Percentiles rank a stretch among this genome's conserved stretches.
phyloP scores from a whole-genome alignment of 768 basidiomycete species.

The Chalciporus pseudorubinellus region DNA sequence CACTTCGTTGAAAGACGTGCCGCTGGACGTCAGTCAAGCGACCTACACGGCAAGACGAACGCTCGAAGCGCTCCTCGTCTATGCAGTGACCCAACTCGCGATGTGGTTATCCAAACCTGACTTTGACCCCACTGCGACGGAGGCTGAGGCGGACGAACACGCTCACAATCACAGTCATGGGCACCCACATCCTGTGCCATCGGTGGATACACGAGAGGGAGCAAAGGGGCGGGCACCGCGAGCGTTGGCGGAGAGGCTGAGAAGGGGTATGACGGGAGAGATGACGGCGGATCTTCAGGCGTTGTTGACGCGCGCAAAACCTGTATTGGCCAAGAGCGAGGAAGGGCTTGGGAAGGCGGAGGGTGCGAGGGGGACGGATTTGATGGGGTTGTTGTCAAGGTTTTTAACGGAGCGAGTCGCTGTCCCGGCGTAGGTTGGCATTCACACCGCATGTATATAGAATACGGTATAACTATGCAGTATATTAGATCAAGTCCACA shows the following conservation, averaged over 20 bases:
- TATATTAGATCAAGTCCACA: conserved; percentile 2
- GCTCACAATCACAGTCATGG: not conserved
- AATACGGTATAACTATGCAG: conserved; percentile 11
- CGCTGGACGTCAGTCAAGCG: conserved; percentile 54
- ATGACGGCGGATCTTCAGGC: conserved; percentile 71
- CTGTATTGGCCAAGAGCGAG: conserved; percentile 60
- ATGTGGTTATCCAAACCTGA: conserved; percentile 78
- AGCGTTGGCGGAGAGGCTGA: conserved; percentile 59
- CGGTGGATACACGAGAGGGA: conserved; percentile 18
- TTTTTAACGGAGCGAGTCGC: conserved; percentile 66
- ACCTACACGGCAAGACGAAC: conserved; percentile 56
- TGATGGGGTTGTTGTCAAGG: conserved; percentile 56
- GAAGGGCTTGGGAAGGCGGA: conserved; percentile 39
- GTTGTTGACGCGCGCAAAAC: conserved; percentile 62
- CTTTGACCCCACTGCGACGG: conserved; percentile 43
- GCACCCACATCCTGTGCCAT: not conserved
- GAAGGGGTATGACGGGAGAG: conserved; percentile 79
- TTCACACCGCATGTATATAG: not conserved
- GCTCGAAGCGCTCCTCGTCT: conserved; percentile 66
- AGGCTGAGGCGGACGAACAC: conserved; percentile 48
- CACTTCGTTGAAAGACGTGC: conserved; percentile 29
- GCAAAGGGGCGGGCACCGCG: conserved; percentile 42
- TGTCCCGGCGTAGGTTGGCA: conserved; percentile 37
- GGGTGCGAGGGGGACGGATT: conserved; percentile 41
- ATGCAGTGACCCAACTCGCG: conserved; percentile 72